A percentile compares a stretch with the other conserved stretches of the same genome.
phyloP scores from a whole-genome alignment of 768 basidiomycete species.

The Leucogyrophana mollusca region DNA sequence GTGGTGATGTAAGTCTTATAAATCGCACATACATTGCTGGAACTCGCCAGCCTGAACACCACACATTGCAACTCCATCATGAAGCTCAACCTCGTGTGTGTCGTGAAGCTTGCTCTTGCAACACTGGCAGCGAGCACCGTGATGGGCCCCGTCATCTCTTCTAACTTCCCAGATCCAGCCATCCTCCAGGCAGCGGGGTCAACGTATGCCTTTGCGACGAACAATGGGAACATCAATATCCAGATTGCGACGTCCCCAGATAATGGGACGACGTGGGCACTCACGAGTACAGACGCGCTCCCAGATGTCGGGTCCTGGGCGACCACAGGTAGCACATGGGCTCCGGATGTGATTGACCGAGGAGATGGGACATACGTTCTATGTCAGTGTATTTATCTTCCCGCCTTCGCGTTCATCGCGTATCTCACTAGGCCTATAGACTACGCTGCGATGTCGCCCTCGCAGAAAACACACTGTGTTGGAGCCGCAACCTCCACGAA shows the following conservation, averaged over 20 bases:
- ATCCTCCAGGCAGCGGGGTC: slow-evolving; percentile 8
- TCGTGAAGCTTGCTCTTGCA: too few relatives aligned
- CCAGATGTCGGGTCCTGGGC: slow-evolving; percentile 21
- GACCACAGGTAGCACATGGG: slow-evolving; percentile 16
- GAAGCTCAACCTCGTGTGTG: too few relatives aligned
- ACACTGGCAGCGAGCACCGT: slow-evolving; percentile 2
- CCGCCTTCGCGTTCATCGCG: too few relatives aligned
- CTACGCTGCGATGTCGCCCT: slow-evolving; percentile 11
- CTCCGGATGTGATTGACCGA: slow-evolving; percentile 18
- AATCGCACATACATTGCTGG: too few relatives aligned
- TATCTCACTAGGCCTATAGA: too few relatives aligned
- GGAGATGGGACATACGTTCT: slow-evolving; percentile 15
- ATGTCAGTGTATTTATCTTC: slow-evolving; percentile 15
- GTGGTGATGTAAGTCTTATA: too few relatives aligned
- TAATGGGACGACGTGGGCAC: slow-evolving; percentile 15
- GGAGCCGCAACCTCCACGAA: slow-evolving; percentile 24
- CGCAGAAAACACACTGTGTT: slow-evolving; percentile 20
- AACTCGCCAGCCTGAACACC: too few relatives aligned
- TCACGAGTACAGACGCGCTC: slow-evolving; percentile 15
- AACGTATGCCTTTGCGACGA: slow-evolving; percentile 21
- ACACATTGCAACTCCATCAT: too few relatives aligned
- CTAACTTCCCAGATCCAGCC: slow-evolving; percentile 22
- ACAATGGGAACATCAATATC: slow-evolving; percentile 16
- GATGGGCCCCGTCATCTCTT: slow-evolving; percentile 16
- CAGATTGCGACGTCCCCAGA: slow-evolving; percentile 22